These are phyloP conservation scores for Alloteropsis angusta DNA, from an alignment of 202 grass and related monocot species.

Conservation along the genomic window DNA sequence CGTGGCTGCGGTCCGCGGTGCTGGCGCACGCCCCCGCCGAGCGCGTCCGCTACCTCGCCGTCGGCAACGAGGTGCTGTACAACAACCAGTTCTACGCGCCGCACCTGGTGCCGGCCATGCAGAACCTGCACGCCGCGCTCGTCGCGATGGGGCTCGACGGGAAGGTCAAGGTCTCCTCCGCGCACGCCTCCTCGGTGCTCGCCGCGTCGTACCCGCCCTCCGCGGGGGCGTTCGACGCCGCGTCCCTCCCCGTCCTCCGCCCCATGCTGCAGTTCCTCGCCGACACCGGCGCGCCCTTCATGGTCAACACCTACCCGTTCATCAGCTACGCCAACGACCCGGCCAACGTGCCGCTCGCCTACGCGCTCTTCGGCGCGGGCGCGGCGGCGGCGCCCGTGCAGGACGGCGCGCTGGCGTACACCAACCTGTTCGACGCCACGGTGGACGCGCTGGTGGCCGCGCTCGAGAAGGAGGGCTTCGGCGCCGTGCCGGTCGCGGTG, in stretches of 20 bases:
- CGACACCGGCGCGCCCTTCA: constrained; percentile 51
- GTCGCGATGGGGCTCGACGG: constrained; percentile 36
- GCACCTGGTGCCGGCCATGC: constrained; percentile 48
- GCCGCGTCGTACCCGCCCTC: constrained; percentile 50
- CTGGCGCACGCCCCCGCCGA: constrained; percentile 34
- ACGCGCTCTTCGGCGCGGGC: constrained; percentile 30
- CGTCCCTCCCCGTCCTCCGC: constrained; percentile 32
- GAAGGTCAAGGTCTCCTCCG: constrained; percentile 45
- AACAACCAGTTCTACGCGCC: constrained; percentile 39
- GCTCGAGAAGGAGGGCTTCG: constrained; percentile 60
- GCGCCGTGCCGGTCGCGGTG: constrained; percentile 33
- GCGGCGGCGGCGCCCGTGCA: constrained; percentile 19
- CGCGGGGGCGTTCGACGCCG: constrained; percentile 34
- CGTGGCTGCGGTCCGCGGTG: constrained; percentile 45
- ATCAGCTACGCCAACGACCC: constrained; percentile 48
- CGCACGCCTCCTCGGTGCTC: constrained; percentile 65
- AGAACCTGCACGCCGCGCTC: constrained; percentile 52
- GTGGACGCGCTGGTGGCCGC: constrained; percentile 53
- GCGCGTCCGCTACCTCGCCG: constrained; percentile 42
- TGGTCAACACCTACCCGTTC: constrained; percentile 71
- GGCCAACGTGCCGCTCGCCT: constrained; percentile 32
- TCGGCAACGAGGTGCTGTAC: constrained; percentile 65
- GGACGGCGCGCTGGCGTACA: constrained; percentile 45
- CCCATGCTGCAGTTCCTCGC: constrained; percentile 58
- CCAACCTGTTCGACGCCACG: constrained; percentile 56